These are phyloP conservation scores for Chloroidium sp. DNA, from an alignment of 163 green algal species.

Conservation along the genomic window DNA sequence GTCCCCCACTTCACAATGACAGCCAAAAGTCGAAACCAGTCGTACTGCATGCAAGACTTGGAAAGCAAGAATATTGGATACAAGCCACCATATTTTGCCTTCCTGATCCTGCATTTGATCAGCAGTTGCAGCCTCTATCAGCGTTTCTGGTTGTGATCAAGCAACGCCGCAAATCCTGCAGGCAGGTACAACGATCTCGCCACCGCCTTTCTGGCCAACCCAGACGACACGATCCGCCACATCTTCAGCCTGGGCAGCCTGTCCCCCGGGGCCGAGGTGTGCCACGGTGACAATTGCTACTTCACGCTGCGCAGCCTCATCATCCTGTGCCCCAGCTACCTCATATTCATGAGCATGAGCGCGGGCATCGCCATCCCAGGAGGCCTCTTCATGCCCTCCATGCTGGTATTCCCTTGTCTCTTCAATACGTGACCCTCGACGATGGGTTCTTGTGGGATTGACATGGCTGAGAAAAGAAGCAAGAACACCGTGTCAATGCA, in stretches of 20 bases:
- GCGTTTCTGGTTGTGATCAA: background rate
- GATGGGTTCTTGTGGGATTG: too few species aligned
- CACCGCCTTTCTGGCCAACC: constrained; percentile 62
- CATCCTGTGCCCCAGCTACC: constrained; percentile 55
- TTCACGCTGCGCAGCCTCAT: constrained; percentile 53
- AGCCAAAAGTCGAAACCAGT: too few species aligned
- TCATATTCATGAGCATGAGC: constrained; percentile 70
- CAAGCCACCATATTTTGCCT: too few species aligned
- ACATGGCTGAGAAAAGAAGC: too few species aligned
- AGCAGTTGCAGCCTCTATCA: too few species aligned
- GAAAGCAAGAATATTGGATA: too few species aligned
- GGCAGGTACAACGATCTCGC: constrained; percentile 81
- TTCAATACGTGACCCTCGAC: background rate
- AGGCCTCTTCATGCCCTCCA: constrained; percentile 84
- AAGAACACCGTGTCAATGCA: too few species aligned
- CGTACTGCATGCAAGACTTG: too few species aligned
- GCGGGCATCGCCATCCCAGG: constrained; percentile 69
- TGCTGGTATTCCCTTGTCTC: constrained; percentile 46
- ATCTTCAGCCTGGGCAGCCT: constrained; percentile 51
- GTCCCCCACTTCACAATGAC: too few species aligned
- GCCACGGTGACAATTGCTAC: constrained; percentile 20
- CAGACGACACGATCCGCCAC: constrained; percentile 58
- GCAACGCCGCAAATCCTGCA: background rate
- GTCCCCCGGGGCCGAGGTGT: constrained; percentile 9
- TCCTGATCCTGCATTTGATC: too few species aligned